Conservation (phyloP, 2,329 filamentous ascomycete species). For the Ceratocystis harringtonii region DNA sequence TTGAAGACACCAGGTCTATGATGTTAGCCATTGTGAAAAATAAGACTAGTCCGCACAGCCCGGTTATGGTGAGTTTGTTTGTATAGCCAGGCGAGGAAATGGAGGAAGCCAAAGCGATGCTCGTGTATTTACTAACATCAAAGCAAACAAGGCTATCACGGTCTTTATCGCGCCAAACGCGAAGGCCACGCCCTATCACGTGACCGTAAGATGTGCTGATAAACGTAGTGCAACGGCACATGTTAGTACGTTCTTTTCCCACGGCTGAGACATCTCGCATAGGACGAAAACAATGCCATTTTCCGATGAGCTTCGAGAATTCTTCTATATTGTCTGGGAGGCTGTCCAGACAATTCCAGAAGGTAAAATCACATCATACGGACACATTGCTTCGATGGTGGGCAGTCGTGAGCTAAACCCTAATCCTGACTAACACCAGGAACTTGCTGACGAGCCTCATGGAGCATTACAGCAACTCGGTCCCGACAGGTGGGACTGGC, state of each 20-base stretch:
- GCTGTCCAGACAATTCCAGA: constrained; percentile 73
- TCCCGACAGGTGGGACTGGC: constrained; percentile 79
- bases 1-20: constrained; percentile 7
- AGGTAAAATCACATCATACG: constrained; percentile 78
- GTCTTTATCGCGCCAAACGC: background rate
- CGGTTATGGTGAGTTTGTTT: background rate
- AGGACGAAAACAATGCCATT: constrained; percentile 39
- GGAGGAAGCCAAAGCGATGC: background rate
- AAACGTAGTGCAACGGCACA: background rate
- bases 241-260: no score
- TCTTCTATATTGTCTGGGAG: constrained; percentile 63
- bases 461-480: constrained; percentile 40
- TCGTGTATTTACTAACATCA: background rate
- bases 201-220: background rate
- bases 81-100: background rate
- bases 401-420: constrained; percentile 47
- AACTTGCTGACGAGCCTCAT: background rate
- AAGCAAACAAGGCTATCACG: background rate
- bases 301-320: constrained; percentile 58
- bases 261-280: no score
- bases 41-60: background rate
- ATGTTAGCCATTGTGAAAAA: background rate
- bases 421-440: background rate
- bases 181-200: background rate
- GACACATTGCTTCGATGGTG: constrained; percentile 58